A percentile compares a stretch with the other conserved stretches of the same genome.
These are phyloP conservation scores for Ganoderma meredithae DNA, from an alignment of 1,284 basidiomycete genomes.

Conservation along the genomic window DNA sequence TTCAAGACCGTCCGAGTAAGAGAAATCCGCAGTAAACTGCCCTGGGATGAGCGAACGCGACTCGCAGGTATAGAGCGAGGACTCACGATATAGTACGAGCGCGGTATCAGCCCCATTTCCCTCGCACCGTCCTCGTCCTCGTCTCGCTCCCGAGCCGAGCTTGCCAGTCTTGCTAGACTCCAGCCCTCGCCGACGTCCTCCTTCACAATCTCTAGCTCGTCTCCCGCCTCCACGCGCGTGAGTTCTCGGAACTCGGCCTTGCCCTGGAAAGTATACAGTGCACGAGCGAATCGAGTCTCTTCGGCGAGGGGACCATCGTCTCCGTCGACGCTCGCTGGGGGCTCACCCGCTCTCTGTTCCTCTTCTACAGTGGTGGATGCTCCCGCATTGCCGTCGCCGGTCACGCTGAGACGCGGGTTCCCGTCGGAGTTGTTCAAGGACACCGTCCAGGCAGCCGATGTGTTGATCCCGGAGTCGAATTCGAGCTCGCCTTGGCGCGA, in stretches of 20 bases:
- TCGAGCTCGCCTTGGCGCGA: conserved; percentile 41
- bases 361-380: conserved; percentile 10
- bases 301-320: conserved; percentile 40
- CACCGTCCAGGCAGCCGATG: conserved; percentile 77
- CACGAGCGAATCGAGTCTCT: conserved; percentile 59
- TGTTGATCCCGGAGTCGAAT: conserved; percentile 80
- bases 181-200: conserved; percentile 77
- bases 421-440: conserved; percentile 55
- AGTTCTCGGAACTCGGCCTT: conserved; percentile 78
- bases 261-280: conserved; percentile 77
- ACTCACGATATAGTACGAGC: conserved; percentile 73
- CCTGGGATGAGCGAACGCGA: not conserved
- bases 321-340: conserved; percentile 49
- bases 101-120: conserved; percentile 74
- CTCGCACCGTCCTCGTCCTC: conserved; percentile 45
- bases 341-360: conserved; percentile 30
- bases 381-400: not conserved
- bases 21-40: conserved; percentile 71
- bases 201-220: conserved; percentile 68
- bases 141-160: conserved; percentile 21
- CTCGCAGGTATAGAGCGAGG: not conserved
- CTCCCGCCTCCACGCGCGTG: conserved; percentile 62
- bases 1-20: conserved; percentile 54
- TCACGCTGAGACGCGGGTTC: conserved; percentile 30
- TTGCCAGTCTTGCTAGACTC: conserved; percentile 63